Conservation (phyloP, 768 basidiomycete species). For the Fistulinella prunicolor region DNA sequence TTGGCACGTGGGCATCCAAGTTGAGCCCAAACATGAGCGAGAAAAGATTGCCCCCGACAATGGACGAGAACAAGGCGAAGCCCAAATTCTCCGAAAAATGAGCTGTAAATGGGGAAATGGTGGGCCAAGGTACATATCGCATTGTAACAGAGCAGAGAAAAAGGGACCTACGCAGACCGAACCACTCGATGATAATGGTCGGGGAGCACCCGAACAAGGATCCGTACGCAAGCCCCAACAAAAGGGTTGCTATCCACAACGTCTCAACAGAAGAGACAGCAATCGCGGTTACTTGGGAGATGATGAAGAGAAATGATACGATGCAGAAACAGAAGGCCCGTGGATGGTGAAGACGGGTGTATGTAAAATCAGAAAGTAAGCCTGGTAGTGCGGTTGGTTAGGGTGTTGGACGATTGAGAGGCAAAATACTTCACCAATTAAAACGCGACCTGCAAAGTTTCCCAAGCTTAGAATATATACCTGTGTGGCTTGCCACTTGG, state of each 20-base stretch:
- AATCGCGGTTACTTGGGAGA: constrained; percentile 65
- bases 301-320: constrained; percentile 63
- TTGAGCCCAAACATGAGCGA: constrained; percentile 79
- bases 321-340: constrained; percentile 66
- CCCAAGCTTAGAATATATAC: constrained; percentile 80
- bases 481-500: constrained; percentile 78
- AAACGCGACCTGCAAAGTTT: constrained; percentile 76
- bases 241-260: constrained; percentile 55
- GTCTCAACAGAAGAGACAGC: constrained; percentile 50
- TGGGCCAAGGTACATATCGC: neutral
- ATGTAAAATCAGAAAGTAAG: constrained; percentile 62
- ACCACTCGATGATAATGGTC: constrained; percentile 84
- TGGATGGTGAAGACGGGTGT: constrained; percentile 55
- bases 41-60: constrained; percentile 76
- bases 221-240: constrained; percentile 57
- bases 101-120: constrained; percentile 31
- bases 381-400: constrained; percentile 37
- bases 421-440: constrained; percentile 51
- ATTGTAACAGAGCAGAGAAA: too few relatives aligned
- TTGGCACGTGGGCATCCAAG: constrained; percentile 64
- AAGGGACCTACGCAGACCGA: constrained; percentile 64
- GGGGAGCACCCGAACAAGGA: constrained; percentile 70
- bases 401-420: neutral
- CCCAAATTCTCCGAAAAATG: constrained; percentile 90
- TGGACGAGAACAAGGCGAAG: constrained; percentile 66